phyloP scores from a whole-genome alignment of 176 grass and related monocot species.

The Oryza australiensis region DNA sequence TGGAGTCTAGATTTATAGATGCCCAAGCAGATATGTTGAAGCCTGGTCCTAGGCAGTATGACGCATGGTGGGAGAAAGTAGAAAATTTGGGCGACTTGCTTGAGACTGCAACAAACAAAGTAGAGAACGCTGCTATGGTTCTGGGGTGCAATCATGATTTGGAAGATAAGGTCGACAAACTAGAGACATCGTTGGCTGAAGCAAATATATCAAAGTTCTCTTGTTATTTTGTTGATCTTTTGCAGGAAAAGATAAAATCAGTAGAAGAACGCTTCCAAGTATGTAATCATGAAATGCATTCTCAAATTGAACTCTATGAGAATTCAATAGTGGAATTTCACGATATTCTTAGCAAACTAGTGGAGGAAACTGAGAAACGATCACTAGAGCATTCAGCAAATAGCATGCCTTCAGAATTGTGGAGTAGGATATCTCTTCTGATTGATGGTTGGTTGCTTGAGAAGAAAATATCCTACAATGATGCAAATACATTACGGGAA shows the following conservation, averaged over 20 bases:
- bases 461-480: conserved; percentile 72
- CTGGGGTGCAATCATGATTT: conserved; percentile 51
- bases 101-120: conserved; percentile 50
- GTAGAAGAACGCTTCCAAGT: conserved; percentile 63
- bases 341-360: conserved; percentile 65
- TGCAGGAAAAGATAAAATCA: conserved; percentile 63
- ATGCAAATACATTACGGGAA: conserved; percentile 66
- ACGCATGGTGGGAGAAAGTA: conserved; percentile 65
- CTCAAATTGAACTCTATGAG: conserved; percentile 81
- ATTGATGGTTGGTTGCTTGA: conserved; percentile 94
- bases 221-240: conserved; percentile 53
- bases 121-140: conserved; percentile 42
- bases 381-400: conserved; percentile 46
- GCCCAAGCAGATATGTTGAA: conserved; percentile 58
- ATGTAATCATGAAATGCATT: conserved; percentile 69
- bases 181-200: conserved; percentile 51
- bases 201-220: conserved; percentile 55
- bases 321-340: conserved; percentile 81
- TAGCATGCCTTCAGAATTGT: conserved; percentile 66
- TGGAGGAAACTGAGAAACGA: conserved; percentile 68
- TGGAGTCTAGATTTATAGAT: conserved; percentile 54
- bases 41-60: conserved; percentile 50
- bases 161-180: conserved; percentile 49
- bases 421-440: conserved; percentile 79
- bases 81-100: conserved; percentile 61